These are phyloP conservation scores for Galeopsis tetrahit DNA, from an alignment of 257 asterid genomes.

Conservation along the genomic window DNA sequence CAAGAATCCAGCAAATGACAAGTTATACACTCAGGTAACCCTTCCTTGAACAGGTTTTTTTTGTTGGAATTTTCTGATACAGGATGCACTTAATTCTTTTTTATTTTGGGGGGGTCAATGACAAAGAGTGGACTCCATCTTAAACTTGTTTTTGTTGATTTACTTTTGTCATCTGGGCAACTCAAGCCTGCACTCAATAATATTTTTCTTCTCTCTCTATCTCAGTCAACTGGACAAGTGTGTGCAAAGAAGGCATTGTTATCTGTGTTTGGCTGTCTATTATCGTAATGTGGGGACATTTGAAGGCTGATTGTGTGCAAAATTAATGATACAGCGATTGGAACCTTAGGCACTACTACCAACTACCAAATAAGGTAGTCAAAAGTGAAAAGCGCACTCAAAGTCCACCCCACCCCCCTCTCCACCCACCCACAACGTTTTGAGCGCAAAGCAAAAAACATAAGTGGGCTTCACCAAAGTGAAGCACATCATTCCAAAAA, in stretches of 20 bases:
- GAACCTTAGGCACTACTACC: background rate
- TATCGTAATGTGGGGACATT: background rate
- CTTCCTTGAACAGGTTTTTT: background rate
- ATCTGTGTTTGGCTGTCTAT: background rate
- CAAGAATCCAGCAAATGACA: conserved; percentile 4
- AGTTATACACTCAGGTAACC: background rate
- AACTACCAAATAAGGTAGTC: background rate
- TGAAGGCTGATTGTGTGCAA: background rate
- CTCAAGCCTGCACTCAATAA: background rate
- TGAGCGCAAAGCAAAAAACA: too few species aligned
- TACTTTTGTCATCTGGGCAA: background rate
- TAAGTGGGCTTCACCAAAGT: too few species aligned
- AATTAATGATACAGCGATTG: background rate
- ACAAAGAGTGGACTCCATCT: background rate
- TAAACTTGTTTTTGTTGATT: background rate
- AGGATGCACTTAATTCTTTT: background rate
- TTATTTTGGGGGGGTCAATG: background rate
- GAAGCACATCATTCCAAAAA: too few species aligned
- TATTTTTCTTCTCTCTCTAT: background rate
- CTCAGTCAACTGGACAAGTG: background rate
- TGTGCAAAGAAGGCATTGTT: background rate
- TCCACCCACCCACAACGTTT: too few species aligned
- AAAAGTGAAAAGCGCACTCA: too few species aligned
- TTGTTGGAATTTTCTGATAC: background rate
- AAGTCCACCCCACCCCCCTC: too few species aligned